phyloP scores from a whole-genome alignment of 1,284 basidiomycete species.

The Ustilago tritici region DNA sequence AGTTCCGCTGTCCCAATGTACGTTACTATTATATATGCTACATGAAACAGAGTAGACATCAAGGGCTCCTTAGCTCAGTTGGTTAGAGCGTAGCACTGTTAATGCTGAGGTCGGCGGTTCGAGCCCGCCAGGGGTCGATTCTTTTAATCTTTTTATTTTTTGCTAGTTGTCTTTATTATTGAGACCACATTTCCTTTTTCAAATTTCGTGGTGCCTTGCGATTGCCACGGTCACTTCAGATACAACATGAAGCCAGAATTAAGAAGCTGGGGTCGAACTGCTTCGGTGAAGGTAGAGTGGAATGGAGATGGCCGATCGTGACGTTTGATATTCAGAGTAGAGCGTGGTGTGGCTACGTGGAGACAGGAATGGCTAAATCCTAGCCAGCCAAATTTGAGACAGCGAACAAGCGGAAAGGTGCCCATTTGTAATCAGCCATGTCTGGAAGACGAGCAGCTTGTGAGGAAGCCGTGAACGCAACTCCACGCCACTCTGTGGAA shows the following conservation, averaged over 20 bases:
- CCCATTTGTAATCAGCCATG: slow-evolving; percentile 5
- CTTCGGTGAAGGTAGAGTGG: not conserved
- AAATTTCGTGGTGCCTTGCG: not conserved
- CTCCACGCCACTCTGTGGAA: not conserved
- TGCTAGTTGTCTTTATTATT: not conserved
- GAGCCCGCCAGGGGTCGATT: slow-evolving; percentile 56
- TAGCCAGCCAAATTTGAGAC: not conserved
- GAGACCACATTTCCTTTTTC: not conserved
- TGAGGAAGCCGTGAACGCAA: not conserved
- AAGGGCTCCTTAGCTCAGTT: slow-evolving; percentile 55
- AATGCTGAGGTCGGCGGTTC: slow-evolving; percentile 62
- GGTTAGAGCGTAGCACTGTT: slow-evolving; percentile 64
- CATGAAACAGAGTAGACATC: not conserved
- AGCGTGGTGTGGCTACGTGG: not conserved
- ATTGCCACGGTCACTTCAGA: not conserved
- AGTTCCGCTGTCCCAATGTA: not conserved
- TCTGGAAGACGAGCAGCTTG: not conserved
- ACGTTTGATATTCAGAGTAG: too few relatives aligned
- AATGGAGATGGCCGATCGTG: too few relatives aligned
- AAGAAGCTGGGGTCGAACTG: not conserved
- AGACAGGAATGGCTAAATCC: slow-evolving; percentile 7
- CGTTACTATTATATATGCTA: too few relatives aligned
- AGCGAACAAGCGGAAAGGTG: not conserved
- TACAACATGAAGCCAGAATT: too few relatives aligned
- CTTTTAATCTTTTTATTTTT: slow-evolving; percentile 3